Evolutionary conservation across 1,139 yeast species (phyloP), one percentile per base, ranked within the genome.

Genomic region (Taphrina flavorubra): DNA sequence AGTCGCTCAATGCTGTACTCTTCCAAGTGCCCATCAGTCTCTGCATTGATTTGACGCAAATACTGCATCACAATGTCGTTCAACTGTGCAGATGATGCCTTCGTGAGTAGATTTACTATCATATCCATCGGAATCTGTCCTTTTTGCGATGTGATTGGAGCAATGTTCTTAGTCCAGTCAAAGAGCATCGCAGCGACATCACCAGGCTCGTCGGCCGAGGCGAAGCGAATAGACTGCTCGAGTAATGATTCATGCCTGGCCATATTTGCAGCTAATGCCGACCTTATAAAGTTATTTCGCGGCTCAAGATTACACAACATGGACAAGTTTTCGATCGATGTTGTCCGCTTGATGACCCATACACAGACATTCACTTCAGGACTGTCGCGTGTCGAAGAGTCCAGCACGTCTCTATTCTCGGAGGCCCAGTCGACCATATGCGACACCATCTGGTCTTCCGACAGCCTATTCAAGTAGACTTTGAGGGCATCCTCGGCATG

Each of bases 401-500:
- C 53, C n/a, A 49, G 53, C 13, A 20, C 11, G 11, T 49, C n/a
- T 31, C 53, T 36, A 49, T 11, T 20, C 36, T 6, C 8, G 6
- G 42, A 34, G 3, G 36, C 40, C 20, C 34, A 31, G 7, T 25
- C 53, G 53, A 42, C 13, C 39, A 58, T 10, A 40, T 39, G 11
- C 42, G n/a, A 2, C 14, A 56, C 60, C 47, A 37, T 1, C 37
- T 37, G 37, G 20, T 11, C 39, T n/a, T 58, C 62, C 18, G 42
- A 8, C 53, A 44, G 25, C 10, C 40, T 11, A 1, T 13, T 14
- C 14, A 58, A 31, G 53, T 36, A 58, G 13, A 44, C 25, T 31
- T 58, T 25, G 6, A 44, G 20, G 5, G 62, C 62, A 20, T 20
- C 62, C 13, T 16, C 42, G 25, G 62, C 62, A 31, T 58, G 62